These are phyloP conservation scores for Pseudodiploospora longispora DNA, from an alignment of 2,329 filamentous ascomycete species.

Conservation along the genomic window DNA sequence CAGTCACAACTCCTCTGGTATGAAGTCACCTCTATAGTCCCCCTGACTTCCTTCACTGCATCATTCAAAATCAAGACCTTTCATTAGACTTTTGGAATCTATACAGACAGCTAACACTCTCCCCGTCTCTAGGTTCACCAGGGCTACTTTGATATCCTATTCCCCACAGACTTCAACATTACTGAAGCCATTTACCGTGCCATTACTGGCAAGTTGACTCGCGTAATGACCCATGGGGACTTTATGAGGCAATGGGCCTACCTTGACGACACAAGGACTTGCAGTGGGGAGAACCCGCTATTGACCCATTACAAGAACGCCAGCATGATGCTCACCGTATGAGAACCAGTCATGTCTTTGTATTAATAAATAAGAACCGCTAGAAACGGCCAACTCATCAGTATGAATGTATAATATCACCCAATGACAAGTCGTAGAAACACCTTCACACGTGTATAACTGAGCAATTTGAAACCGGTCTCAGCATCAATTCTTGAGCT, in stretches of 20 bases:
- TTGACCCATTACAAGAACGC: conserved; percentile 93
- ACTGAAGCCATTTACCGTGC: conserved; percentile 89
- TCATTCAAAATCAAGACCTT: too few relatives aligned
- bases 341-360: conserved; percentile 11
- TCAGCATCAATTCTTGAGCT: too few relatives aligned
- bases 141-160: conserved; percentile 97
- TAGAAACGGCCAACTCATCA: too few relatives aligned
- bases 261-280: conserved; percentile 79
- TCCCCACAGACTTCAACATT: conserved; percentile 89
- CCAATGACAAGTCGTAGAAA: background rate
- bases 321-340: conserved; percentile 82
- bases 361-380: too few relatives aligned
- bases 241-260: conserved; percentile 88
- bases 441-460: too few relatives aligned
- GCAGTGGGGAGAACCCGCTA: conserved; percentile 87
- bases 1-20: conserved; percentile 84
- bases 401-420: background rate
- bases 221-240: conserved; percentile 77
- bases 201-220: conserved; percentile 84
- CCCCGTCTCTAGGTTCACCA: conserved; percentile 66
- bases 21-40: conserved; percentile 24
- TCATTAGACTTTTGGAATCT: too few relatives aligned
- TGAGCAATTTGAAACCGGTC: too few relatives aligned
- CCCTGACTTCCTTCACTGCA: background rate
- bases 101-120: background rate